Evolutionary conservation across 352 stramenopile genomes (phyloP), one percentile per base, ranked within the genome.

Genomic region (Phytopythium sindhum): DNA sequence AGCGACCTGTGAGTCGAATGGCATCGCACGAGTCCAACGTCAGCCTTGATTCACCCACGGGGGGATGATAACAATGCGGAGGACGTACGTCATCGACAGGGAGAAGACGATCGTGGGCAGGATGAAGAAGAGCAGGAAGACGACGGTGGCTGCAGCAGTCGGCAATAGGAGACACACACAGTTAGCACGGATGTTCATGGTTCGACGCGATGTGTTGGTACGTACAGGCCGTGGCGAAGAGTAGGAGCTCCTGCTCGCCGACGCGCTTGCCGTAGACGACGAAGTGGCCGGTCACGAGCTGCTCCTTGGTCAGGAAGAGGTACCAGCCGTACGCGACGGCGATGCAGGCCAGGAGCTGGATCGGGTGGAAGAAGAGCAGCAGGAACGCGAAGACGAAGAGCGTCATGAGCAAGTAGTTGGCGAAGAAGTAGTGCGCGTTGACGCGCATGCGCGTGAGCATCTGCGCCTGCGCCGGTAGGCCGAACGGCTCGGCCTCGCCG

Each of bases 61-160:
- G 45, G 9, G 31, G 15, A 56, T 37, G 15, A 10, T 6, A 21
- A 8, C 28, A 35, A n/a, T 2, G 47, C 2, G 33, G 14, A 39
- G 72, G 2, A 35, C 77, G 63, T 74, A 90, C 81, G 75, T 86
- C 59, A 80, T 72, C 21, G 81, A 88, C 11, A 90, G 64, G 51
- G 79, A 80, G 58, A 90, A 88, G 57, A 90, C 63, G 56, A 90
- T 84, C 11, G 73, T 85, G 24, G 81, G 81, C 24, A 90, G 66
- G 44, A 90, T 84, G 68, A 89, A 89, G 70, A 89, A 88, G 26
- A 90, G 70, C 37, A 90, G 67, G 60, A 90, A 90, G 45, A 90
- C 74, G 61, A 86, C 74, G 14, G 81, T 89, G 21, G 80, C 81
- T 89, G 64, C 42, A 50, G 41, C 41, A 23, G 41, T 31, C 53